Evolutionary conservation across 495 filamentous ascomycete genomes (phyloP).

Genomic region (Massariosphaeria phaeospora): DNA sequence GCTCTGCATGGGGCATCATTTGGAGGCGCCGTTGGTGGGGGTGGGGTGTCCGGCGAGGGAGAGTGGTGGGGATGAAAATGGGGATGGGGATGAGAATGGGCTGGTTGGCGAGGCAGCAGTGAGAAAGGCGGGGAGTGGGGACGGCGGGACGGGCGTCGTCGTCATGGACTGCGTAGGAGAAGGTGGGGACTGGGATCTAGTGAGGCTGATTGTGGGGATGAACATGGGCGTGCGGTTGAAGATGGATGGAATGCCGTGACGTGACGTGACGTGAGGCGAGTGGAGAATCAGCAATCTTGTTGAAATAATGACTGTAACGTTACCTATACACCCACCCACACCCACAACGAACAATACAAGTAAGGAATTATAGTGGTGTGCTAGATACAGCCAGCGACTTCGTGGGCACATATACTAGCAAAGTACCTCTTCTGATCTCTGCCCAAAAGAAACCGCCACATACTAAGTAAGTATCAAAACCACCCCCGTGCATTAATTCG

Average conservation of each 20-base stretch:
- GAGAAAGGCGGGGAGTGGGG: conserved; percentile 47
- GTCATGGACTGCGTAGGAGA: conserved; percentile 91
- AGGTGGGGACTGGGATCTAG: conserved; percentile 88
- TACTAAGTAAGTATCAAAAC: too few species aligned
- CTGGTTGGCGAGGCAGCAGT: conserved; percentile 3
- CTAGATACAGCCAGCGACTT: too few species aligned
- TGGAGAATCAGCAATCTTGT: too few species aligned
- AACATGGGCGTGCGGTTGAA: conserved; percentile 63
- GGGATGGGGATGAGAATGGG: conserved; percentile 27
- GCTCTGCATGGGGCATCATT: conserved; percentile 63
- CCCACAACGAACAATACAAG: too few species aligned
- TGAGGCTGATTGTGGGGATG: conserved; percentile 84
- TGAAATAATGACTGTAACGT: too few species aligned
- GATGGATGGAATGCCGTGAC: conserved; percentile 38
- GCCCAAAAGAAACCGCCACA: too few species aligned
- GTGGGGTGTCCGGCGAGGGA: conserved; percentile 33
- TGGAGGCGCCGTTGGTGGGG: conserved; percentile 25
- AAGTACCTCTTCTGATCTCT: too few species aligned
- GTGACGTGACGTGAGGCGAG: too few species aligned
- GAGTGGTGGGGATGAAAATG: conserved; percentile 40
- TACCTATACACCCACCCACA: too few species aligned
- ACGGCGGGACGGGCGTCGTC: conserved; percentile 84
- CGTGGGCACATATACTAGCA: too few species aligned
- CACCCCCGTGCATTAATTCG: too few species aligned
- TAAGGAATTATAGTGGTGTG: too few species aligned